Evolutionary conservation across 805 yeast genomes (phyloP).

Genomic region (Pichia californica): DNA sequence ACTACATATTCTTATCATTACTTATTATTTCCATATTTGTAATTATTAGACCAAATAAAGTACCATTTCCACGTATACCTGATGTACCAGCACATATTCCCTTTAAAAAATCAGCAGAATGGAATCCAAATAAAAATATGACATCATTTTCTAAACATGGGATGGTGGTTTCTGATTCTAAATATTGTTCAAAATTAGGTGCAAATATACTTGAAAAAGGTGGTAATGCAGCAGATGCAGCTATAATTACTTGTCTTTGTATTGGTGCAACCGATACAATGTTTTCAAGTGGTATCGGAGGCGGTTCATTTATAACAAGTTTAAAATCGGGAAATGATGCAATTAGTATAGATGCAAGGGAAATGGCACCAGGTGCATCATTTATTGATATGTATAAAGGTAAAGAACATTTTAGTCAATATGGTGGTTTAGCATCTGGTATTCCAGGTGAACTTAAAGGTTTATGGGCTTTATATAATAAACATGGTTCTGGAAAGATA

Average conservation of each 20-base stretch:
- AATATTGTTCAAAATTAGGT: slow-evolving; percentile 59
- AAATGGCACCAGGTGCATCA: slow-evolving; percentile 69
- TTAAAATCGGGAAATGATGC: slow-evolving; percentile 41
- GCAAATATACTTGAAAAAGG: slow-evolving; percentile 43
- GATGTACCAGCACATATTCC: slow-evolving; percentile 27
- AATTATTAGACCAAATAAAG: neutral
- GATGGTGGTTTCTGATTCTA: slow-evolving; percentile 65
- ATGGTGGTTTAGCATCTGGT: slow-evolving; percentile 86
- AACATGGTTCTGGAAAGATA: slow-evolving; percentile 66
- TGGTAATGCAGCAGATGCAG: slow-evolving; percentile 92
- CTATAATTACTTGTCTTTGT: slow-evolving; percentile 82
- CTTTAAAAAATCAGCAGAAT: slow-evolving; percentile 32
- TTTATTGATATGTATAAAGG: slow-evolving; percentile 56
- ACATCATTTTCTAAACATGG: slow-evolving; percentile 40
- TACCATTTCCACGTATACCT: slow-evolving; percentile 14
- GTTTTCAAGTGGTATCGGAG: slow-evolving; percentile 91
- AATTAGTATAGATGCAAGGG: slow-evolving; percentile 76
- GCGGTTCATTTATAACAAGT: slow-evolving; percentile 70
- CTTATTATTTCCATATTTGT: neutral
- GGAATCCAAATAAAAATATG: slow-evolving; percentile 35
- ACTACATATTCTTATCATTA: neutral
- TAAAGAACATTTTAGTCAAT: slow-evolving; percentile 43
- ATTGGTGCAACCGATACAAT: slow-evolving; percentile 79
- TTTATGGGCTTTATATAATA: slow-evolving; percentile 49
- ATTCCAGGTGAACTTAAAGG: slow-evolving; percentile 93